Conservation (phyloP, 306 rosid genomes). For the Cucumis hystrix region DNA sequence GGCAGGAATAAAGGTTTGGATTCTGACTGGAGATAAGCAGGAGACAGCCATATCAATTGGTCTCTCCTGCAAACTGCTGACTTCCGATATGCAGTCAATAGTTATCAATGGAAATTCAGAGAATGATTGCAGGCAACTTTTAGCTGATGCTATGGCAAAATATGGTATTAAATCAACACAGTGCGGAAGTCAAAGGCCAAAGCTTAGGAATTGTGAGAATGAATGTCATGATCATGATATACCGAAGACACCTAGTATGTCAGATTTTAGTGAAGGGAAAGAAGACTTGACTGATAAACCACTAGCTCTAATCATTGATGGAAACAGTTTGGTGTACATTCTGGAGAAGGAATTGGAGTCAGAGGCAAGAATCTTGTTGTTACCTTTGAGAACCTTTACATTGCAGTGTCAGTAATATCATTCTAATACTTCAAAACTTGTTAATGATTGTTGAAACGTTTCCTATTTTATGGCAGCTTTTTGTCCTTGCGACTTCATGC, state of each 20-base stretch:
- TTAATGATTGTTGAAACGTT: constrained; percentile 9
- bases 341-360: constrained; percentile 75
- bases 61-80: constrained; percentile 81
- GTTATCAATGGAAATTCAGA: constrained; percentile 70
- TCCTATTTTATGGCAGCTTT: constrained; percentile 48
- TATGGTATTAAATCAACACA: constrained; percentile 39
- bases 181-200: constrained; percentile 13
- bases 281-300: constrained; percentile 27
- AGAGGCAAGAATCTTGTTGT: constrained; percentile 42
- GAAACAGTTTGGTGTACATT: constrained; percentile 90
- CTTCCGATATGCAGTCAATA: constrained; percentile 61
- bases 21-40: constrained; percentile 98
- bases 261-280: constrained; percentile 32
- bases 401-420: constrained; percentile 4
- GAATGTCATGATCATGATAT: constrained; percentile 28
- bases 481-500: constrained; percentile 80
- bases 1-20: constrained; percentile 99
- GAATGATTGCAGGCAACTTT: constrained; percentile 57
- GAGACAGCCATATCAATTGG: constrained; percentile 97
- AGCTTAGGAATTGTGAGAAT: constrained; percentile 21
- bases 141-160: constrained; percentile 51
- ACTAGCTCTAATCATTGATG: constrained; percentile 85
- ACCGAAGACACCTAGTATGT: constrained; percentile 26
- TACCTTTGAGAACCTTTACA: constrained; percentile 6
- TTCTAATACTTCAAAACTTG: constrained; percentile 1